A percentile compares a stretch with the other conserved stretches of the same genome.
Conservation (phyloP, 176 grass and related monocot genomes). For the Tuctoria greenei region DNA sequence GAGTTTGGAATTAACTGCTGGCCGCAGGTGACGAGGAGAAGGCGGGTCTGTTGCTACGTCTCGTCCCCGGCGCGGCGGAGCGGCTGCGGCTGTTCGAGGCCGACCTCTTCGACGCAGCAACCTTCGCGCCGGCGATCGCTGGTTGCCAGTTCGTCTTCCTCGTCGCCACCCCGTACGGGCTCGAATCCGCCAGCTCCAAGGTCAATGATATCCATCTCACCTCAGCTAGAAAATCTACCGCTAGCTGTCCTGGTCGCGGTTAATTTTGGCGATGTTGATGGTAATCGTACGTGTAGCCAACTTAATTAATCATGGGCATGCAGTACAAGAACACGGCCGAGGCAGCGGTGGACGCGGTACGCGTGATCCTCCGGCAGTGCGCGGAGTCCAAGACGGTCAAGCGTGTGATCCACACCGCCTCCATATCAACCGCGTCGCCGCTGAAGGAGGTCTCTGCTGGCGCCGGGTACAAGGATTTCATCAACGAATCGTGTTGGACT, state of each 20-base stretch:
- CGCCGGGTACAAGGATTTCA: slow-evolving; percentile 29
- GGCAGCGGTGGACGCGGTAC: slow-evolving; percentile 24
- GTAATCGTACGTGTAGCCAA: background rate
- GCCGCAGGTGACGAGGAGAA: slow-evolving; percentile 50
- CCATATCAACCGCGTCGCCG: slow-evolving; percentile 49
- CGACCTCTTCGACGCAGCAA: slow-evolving; percentile 52
- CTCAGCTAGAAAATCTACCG: background rate
- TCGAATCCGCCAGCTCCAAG: slow-evolving; percentile 35
- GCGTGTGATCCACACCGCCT: slow-evolving; percentile 68
- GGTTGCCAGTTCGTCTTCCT: slow-evolving; percentile 70
- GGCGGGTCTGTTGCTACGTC: slow-evolving; percentile 34
- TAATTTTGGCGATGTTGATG: background rate
- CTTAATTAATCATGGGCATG: background rate
- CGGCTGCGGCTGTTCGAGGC: slow-evolving; percentile 56
- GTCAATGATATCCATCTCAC: background rate
- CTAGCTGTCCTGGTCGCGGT: background rate
- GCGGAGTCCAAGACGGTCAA: slow-evolving; percentile 52
- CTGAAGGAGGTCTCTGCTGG: slow-evolving; percentile 23
- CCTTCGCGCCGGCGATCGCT: slow-evolving; percentile 53
- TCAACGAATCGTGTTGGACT: slow-evolving; percentile 65
- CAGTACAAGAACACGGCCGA: slow-evolving; percentile 57
- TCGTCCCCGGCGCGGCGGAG: slow-evolving; percentile 42
- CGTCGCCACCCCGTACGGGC: slow-evolving; percentile 45
- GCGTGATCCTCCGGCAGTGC: slow-evolving; percentile 48
- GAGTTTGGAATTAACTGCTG: background rate